These are phyloP conservation scores for Gracilaria gracilis DNA, from an alignment of 23 red algal genomes.

Conservation along the genomic window DNA sequence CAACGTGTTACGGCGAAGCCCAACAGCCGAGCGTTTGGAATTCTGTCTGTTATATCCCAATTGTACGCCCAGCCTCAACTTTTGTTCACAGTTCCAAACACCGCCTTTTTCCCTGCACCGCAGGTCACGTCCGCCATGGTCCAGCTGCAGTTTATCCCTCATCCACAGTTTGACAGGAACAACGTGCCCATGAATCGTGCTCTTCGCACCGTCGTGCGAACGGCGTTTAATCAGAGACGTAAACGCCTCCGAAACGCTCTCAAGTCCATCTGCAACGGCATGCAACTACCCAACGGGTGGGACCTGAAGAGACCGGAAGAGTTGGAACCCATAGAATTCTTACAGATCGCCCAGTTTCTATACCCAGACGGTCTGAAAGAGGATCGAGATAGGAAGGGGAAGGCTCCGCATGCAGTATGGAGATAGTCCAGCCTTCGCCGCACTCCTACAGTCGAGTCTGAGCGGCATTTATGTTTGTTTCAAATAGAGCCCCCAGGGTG, in stretches of 20 bases:
- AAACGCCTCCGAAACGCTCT: conserved; percentile 89
- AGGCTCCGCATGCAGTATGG: conserved; percentile 15
- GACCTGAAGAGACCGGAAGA: conserved; percentile 78
- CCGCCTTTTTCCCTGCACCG: conserved; percentile 81
- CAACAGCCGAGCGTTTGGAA: conserved; percentile 79
- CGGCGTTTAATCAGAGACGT: conserved; percentile 87
- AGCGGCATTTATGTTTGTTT: too few relatives aligned
- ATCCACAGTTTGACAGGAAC: conserved; percentile 33
- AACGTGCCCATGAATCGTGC: conserved; percentile 35
- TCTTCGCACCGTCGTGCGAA: conserved; percentile 68
- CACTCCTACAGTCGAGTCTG: too few relatives aligned
- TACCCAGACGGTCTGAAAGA: conserved; percentile 45
- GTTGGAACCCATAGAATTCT: conserved; percentile 81
- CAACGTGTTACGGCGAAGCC: conserved; percentile 70
- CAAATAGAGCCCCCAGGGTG: too few relatives aligned
- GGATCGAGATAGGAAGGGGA: not conserved
- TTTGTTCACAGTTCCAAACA: conserved; percentile 79
- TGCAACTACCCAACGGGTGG: conserved; percentile 60
- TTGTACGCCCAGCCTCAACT: conserved; percentile 75
- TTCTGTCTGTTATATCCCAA: conserved; percentile 88
- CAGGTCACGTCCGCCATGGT: conserved; percentile 88
- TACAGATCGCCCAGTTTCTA: conserved; percentile 73
- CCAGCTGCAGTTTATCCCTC: conserved; percentile 57
- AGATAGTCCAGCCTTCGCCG: conserved; percentile 9
- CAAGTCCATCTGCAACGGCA: conserved; percentile 41